Evolutionary conservation across 257 asterid species (phyloP), one percentile per base, ranked within the genome.

Genomic region (Solanum rostratum): DNA sequence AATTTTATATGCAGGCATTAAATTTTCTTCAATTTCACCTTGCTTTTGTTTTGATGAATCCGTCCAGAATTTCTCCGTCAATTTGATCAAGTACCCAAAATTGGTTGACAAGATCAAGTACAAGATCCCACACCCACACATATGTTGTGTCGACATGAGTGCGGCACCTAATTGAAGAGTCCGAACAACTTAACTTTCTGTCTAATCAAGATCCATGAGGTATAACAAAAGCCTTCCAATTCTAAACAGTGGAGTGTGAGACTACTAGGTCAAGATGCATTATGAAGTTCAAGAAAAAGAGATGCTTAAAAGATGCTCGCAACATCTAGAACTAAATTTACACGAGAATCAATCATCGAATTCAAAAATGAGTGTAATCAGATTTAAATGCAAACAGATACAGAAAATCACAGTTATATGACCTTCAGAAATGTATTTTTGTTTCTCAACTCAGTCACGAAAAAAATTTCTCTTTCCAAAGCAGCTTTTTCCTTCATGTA

Each of bases 361-460:
- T 78, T 39, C 29, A 30, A 53, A 85, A 74, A 46, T 73, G 74
- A 70, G 83, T 43, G 73, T 62, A 85, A 79, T 66, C 39, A 16
- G 18, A 69, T 24, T 54, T 53, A 20, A 57, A 12, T 49, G 85
- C 41, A 81, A 74, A 69, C 55, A 80, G 60, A 43, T 39, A 62
- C 46, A 84, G 87, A 84, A 49, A 27, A 54, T 30, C 27, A 57
- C 22, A 46, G 49, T 66, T 45, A 63, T 39, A 70, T 57, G 88
- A 93, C 99, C 99, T 97, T 97, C 86, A 97, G 87, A 82, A 87
- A 50, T 63, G 92, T 84, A 92, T 94, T 95, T 93, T 95, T 98
- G 85, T 90, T 93, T 89, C 92, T 91, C 79, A 93, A 82, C 90
- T 94, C 97, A 74, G 89, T 86, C 86, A 91, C 82, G 8, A 94